phyloP scores from a whole-genome alignment of 805 yeast genomes.

The Candida gorgasii region DNA sequence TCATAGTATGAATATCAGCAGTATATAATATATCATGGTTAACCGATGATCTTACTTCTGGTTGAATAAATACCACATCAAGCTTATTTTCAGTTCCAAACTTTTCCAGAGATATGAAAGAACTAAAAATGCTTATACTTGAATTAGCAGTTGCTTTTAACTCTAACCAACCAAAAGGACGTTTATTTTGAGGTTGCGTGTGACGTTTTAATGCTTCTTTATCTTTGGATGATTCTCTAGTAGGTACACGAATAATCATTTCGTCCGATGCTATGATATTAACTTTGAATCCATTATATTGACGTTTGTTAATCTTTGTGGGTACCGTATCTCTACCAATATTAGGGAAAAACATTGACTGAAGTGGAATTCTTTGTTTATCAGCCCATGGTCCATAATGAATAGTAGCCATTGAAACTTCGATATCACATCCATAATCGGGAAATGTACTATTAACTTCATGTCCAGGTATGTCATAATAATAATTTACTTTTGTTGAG shows the following conservation, averaged over 20 bases:
- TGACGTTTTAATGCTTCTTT: constrained; percentile 25
- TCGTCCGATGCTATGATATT: constrained; percentile 64
- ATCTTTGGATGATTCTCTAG: constrained; percentile 83
- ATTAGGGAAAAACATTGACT: constrained; percentile 66
- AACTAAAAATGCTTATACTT: constrained; percentile 43
- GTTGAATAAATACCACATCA: constrained; percentile 45
- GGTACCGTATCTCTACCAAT: constrained; percentile 55
- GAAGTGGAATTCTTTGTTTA: constrained; percentile 70
- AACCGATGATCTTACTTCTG: constrained; percentile 78
- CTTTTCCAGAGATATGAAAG: constrained; percentile 50
- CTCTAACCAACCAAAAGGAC: constrained; percentile 95
- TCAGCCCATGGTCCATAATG: constrained; percentile 98
- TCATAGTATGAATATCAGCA: constrained; percentile 57
- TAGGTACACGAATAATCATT: constrained; percentile 71
- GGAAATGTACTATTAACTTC: constrained; percentile 21
- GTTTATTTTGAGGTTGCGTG: constrained; percentile 16
- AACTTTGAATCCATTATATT: constrained; percentile 56
- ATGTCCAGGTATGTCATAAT: constrained; percentile 71
- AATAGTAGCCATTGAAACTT: constrained; percentile 59
- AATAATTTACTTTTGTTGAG: constrained; percentile 54
- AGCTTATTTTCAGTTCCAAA: constrained; percentile 59
- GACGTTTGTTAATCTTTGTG: constrained; percentile 35
- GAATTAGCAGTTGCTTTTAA: constrained; percentile 59
- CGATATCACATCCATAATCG: constrained; percentile 57
- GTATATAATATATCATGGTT: constrained; percentile 79